Evolutionary conservation across 148 eudicot species (phyloP), one percentile per base, ranked within the genome.

Genomic region (Amaranthus palmeri): DNA sequence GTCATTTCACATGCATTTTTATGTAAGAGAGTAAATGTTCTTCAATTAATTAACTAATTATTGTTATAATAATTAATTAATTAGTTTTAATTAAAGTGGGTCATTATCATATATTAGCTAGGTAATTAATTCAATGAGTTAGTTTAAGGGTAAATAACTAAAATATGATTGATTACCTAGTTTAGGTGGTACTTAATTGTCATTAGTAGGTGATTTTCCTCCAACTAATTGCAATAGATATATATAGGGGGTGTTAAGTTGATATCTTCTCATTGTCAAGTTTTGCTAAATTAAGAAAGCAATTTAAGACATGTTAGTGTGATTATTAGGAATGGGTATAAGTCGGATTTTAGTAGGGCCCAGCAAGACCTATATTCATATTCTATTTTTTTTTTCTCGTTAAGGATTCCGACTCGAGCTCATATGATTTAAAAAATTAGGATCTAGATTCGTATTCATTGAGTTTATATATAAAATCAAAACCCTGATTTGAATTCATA

Each of bases 1-100:
- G 78, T 69, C 73, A 69, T 46, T 69, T 62, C 73, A 69, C 73
- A 61, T 76, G 68, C 62, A 69, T 76, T 6, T 54, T 18, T 69
- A 45, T 69, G 61, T 53, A 50, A 61, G 61, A 36, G 13, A 41
- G 36, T 54, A 59, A 49, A 61, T 67, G 50, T 40, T 54, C 44
- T 10, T 74, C 52, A 42, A 53, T 61, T 53, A 52, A 61, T 45
- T 52, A 25, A 25, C 36, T 25, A 25, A 25, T 25, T 25, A 25
- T 25, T 25, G 36, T 25, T 25, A 25, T 41, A 40, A 68, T 36
- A 13, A 49, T 17, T 68, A 13, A 49, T 17, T 68, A 10, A 62
- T 44, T 62, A 62, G 2, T 62, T 5, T 67, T 66, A 48, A 47
- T 49, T 47, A 7, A 5, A n/a, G n/a, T 47, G 68, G 68, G 68